Percentiles rank a stretch among this genome's conserved stretches.
Conservation (phyloP, 2,329 filamentous ascomycete genomes). For the Pseudogymnoascus sp. region DNA sequence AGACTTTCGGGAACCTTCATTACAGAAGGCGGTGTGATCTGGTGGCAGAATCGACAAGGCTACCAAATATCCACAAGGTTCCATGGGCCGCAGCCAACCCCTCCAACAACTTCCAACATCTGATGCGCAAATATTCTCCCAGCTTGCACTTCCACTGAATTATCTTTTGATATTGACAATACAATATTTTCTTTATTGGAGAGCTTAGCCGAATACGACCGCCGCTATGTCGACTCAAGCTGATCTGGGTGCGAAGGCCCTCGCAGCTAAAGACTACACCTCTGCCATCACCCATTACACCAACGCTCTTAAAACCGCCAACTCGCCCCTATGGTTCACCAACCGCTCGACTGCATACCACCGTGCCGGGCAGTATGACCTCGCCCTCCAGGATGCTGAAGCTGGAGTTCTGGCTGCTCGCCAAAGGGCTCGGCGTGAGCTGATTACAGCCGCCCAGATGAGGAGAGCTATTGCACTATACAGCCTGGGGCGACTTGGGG, state of each 20-base stretch:
- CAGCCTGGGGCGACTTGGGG: constrained; percentile 61
- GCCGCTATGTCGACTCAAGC: constrained; percentile 41
- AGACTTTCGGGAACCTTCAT: not conserved
- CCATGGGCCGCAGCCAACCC: not conserved
- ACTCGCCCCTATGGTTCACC: constrained; percentile 72
- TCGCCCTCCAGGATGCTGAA: constrained; percentile 64
- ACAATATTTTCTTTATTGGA: not conserved
- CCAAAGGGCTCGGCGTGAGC: constrained; percentile 63
- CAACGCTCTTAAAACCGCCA: constrained; percentile 59
- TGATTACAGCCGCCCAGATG: constrained; percentile 74
- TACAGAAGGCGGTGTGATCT: not conserved
- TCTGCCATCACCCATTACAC: constrained; percentile 63
- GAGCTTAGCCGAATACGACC: not conserved
- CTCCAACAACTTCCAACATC: not conserved
- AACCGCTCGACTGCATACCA: constrained; percentile 74
- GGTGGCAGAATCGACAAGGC: constrained; percentile 1
- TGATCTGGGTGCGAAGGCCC: constrained; percentile 48
- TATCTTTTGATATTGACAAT: not conserved
- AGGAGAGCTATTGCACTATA: constrained; percentile 69
- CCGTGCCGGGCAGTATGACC: constrained; percentile 49
- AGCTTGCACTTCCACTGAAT: not conserved
- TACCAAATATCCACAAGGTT: constrained; percentile 8
- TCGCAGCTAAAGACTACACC: constrained; percentile 54
- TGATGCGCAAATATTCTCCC: not conserved
- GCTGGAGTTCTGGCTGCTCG: constrained; percentile 53